A percentile compares a stretch with the other conserved stretches of the same genome.
phyloP scores from a whole-genome alignment of 805 yeast species.

The Yarrowia sp. region DNA sequence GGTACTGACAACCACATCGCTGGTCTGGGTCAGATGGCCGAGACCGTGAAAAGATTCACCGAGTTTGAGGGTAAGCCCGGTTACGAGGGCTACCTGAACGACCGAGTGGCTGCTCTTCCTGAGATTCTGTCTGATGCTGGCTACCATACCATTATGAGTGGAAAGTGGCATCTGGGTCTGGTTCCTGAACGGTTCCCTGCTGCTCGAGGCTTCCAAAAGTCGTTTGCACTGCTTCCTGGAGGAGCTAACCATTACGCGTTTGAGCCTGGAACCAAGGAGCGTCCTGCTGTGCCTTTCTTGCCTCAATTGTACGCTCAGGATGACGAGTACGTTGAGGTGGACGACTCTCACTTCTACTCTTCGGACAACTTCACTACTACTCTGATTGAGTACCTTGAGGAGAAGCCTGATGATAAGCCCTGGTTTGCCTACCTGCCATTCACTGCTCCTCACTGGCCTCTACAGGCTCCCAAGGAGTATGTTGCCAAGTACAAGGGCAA shows the following conservation, averaged over 20 bases:
- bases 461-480: conserved; percentile 54
- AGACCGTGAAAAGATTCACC: conserved; percentile 44
- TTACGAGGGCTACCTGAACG: conserved; percentile 54
- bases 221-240: conserved; percentile 53
- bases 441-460: conserved; percentile 66
- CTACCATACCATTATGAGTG: conserved; percentile 52
- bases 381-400: conserved; percentile 42
- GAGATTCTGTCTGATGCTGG: conserved; percentile 50
- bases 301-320: conserved; percentile 45
- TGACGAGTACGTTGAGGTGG: conserved; percentile 38
- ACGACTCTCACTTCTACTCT: conserved; percentile 45
- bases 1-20: conserved; percentile 64
- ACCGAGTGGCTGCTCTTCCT: conserved; percentile 52
- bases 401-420: conserved; percentile 42
- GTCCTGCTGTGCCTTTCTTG: conserved; percentile 38
- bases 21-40: conserved; percentile 60
- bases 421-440: conserved; percentile 55
- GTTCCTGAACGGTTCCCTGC: conserved; percentile 49
- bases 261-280: conserved; percentile 38
- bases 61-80: conserved; percentile 48
- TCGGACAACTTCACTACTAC: conserved; percentile 47
- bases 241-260: conserved; percentile 57
- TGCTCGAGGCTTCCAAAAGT: conserved; percentile 50
- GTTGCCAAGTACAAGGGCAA: conserved; percentile 49
- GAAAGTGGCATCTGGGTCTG: conserved; percentile 62